A percentile compares a stretch with the other conserved stretches of the same genome.
These are phyloP conservation scores for Nemania sp. DNA, from an alignment of 2,329 filamentous ascomycete species.

Conservation along the genomic window DNA sequence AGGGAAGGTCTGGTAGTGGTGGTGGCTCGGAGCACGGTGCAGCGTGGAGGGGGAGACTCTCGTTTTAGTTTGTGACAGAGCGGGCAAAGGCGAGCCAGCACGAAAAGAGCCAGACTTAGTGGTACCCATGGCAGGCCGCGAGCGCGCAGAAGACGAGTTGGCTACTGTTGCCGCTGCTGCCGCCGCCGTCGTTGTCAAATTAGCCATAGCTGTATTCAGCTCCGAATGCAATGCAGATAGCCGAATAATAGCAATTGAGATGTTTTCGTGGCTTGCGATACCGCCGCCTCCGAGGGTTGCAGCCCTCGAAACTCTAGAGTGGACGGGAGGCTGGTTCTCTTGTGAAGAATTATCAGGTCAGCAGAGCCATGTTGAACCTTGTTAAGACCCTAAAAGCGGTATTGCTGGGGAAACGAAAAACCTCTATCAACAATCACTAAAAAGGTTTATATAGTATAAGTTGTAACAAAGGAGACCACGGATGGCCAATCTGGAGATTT, in stretches of 20 bases:
- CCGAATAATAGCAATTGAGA: not conserved
- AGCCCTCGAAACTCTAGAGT: not conserved
- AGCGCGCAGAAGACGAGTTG: constrained; percentile 29
- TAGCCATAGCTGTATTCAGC: constrained; percentile 40
- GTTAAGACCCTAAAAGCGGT: constrained; percentile 1
- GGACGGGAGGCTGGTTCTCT: not conserved
- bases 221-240: not conserved
- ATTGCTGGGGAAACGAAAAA: constrained; percentile 21
- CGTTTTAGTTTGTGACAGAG: constrained; percentile 37
- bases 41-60: constrained; percentile 34
- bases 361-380: constrained; percentile 28
- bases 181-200: constrained; percentile 39
- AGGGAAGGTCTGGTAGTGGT: constrained; percentile 86
- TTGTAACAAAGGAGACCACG: not conserved
- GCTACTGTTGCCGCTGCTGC: constrained; percentile 36
- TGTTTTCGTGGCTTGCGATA: not conserved
- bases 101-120: constrained; percentile 48
- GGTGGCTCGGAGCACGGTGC: constrained; percentile 54
- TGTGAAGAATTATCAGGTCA: constrained; percentile 17
- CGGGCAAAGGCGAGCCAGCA: constrained; percentile 50
- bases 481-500: not conserved
- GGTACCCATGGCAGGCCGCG: constrained; percentile 40
- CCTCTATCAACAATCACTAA: not conserved
- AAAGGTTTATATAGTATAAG: not conserved
- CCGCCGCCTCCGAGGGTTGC: not conserved